Conservation (phyloP, 164 flowering plant genomes). For the Warburgia ugandensis region DNA sequence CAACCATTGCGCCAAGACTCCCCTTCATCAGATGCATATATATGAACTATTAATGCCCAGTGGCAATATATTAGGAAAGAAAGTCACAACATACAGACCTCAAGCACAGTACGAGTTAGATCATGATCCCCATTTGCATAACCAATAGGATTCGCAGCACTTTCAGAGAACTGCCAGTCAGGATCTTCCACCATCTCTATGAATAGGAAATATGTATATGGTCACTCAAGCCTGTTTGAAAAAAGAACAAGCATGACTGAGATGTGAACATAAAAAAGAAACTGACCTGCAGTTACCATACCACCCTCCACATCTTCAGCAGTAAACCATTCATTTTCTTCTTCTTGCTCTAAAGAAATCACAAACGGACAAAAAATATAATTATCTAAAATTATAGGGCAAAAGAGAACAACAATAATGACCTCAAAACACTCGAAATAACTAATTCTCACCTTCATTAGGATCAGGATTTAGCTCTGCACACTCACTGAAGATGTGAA, state of each 20-base stretch:
- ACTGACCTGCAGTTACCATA: constrained; percentile 21
- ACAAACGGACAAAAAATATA: constrained; percentile 1
- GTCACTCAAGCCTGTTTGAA: background rate
- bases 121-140: constrained; percentile 76
- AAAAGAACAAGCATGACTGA: background rate
- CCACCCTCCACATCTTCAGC: constrained; percentile 55
- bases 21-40: background rate
- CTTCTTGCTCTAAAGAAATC: constrained; percentile 39
- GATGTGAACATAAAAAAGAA: background rate
- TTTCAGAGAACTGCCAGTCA: constrained; percentile 39
- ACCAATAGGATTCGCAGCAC: constrained; percentile 53
- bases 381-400: background rate
- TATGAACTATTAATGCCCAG: background rate
- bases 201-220: background rate
- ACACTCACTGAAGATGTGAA: constrained; percentile 73
- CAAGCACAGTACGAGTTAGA: constrained; percentile 51
- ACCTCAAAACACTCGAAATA: background rate
- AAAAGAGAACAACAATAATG: too few species aligned
- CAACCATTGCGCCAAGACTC: too few species aligned
- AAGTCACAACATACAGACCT: constrained; percentile 35
- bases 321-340: constrained; percentile 76
- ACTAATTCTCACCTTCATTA: constrained; percentile 37
- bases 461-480: constrained; percentile 95
- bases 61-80: background rate
- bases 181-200: constrained; percentile 40